A percentile compares a stretch with the other conserved stretches of the same genome.
These are phyloP conservation scores for Cyberlindnera misumaiensis DNA, from an alignment of 805 yeast genomes.

Conservation along the genomic window DNA sequence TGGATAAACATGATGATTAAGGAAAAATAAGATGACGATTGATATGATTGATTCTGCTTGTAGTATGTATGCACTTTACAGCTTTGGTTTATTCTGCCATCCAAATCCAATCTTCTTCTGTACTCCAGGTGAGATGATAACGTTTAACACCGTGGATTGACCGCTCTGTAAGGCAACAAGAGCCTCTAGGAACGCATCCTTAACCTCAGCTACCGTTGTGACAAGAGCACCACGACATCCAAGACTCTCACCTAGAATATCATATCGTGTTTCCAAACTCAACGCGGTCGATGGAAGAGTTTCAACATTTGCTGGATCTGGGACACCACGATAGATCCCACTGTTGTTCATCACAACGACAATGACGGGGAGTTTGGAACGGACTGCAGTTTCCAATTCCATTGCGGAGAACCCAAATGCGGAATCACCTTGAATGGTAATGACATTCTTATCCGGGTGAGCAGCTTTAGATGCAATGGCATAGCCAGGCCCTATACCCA, in stretches of 20 bases:
- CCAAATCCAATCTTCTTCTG: constrained; percentile 53
- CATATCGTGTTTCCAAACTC: constrained; percentile 50
- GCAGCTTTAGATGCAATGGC: constrained; percentile 55
- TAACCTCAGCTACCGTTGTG: constrained; percentile 34
- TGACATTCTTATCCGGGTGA: constrained; percentile 35
- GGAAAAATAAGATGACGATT: not conserved
- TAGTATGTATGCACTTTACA: constrained; percentile 3
- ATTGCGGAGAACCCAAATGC: constrained; percentile 72
- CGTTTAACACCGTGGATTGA: constrained; percentile 45
- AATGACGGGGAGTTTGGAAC: constrained; percentile 46
- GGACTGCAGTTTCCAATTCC: constrained; percentile 64
- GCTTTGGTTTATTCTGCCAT: constrained; percentile 49
- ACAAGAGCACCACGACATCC: constrained; percentile 52
- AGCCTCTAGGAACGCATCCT: constrained; percentile 29
- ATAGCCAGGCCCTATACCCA: constrained; percentile 72
- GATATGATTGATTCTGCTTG: not conserved
- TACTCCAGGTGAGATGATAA: constrained; percentile 54
- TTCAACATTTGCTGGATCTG: constrained; percentile 24
- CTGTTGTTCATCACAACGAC: constrained; percentile 66
- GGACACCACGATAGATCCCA: constrained; percentile 64
- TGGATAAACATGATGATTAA: constrained; percentile 1
- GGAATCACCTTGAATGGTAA: constrained; percentile 69
- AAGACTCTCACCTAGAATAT: constrained; percentile 44
- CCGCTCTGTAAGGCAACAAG: constrained; percentile 25
- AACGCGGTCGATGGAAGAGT: constrained; percentile 55